These are phyloP conservation scores for Ambrosiella xylebori DNA, from an alignment of 2,329 filamentous ascomycete genomes.

Conservation along the genomic window DNA sequence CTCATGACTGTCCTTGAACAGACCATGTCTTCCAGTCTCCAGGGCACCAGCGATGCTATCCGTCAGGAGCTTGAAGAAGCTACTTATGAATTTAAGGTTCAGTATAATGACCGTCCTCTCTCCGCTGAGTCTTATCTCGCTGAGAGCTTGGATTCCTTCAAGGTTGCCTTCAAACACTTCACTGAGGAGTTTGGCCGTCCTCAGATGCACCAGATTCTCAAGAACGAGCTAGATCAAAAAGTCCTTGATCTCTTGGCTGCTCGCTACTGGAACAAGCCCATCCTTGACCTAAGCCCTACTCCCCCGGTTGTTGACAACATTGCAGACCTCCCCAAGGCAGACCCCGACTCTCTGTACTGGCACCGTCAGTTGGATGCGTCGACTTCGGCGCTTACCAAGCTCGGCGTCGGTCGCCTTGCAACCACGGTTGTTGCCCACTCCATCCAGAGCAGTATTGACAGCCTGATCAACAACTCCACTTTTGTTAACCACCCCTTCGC, in stretches of 20 bases:
- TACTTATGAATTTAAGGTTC: conserved; percentile 96
- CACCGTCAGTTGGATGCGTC: conserved; percentile 86
- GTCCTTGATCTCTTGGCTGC: conserved; percentile 86
- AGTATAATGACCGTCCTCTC: conserved; percentile 91
- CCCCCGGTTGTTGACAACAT: conserved; percentile 55
- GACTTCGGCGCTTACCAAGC: conserved; percentile 74
- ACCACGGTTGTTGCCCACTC: conserved; percentile 79
- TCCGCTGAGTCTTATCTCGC: conserved; percentile 94
- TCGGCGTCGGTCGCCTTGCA: conserved; percentile 81
- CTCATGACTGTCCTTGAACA: conserved; percentile 94
- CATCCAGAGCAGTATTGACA: conserved; percentile 71
- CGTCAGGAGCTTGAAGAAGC: conserved; percentile 91
- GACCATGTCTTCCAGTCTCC: conserved; percentile 86
- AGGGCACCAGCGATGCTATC: conserved; percentile 80
- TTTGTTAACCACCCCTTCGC: conserved; percentile 87
- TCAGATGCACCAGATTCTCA: conserved; percentile 77
- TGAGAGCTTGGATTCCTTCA: conserved; percentile 88
- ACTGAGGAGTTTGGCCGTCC: conserved; percentile 75
- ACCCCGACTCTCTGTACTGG: conserved; percentile 78
- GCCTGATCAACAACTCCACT: conserved; percentile 60
- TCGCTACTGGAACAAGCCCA: conserved; percentile 91
- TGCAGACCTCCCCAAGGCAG: conserved; percentile 65
- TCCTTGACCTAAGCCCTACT: conserved; percentile 58
- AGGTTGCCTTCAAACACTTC: conserved; percentile 93
- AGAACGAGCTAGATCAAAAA: conserved; percentile 83